Evolutionary conservation across 768 basidiomycete species (phyloP).

Genomic region (Trametes cinnabarina): DNA sequence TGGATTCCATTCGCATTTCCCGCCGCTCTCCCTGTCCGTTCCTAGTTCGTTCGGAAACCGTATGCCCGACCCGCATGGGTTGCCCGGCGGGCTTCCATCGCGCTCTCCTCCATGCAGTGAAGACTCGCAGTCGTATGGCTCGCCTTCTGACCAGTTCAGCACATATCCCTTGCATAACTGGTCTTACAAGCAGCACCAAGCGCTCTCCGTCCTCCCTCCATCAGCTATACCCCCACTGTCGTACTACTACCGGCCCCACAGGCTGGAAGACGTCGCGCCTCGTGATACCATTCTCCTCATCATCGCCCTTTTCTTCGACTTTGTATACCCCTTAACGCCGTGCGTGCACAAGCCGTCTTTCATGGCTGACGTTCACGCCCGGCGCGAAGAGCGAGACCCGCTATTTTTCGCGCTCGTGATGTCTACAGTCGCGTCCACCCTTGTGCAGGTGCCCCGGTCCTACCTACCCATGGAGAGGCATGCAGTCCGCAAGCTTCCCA

Average conservation of each 20-base stretch:
- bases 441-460: slow-evolving; percentile 84
- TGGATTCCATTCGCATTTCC: slow-evolving; percentile 58
- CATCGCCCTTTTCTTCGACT: slow-evolving; percentile 89
- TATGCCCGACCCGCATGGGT: slow-evolving; percentile 33
- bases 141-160: slow-evolving; percentile 54
- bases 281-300: slow-evolving; percentile 79
- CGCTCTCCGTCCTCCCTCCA: slow-evolving; percentile 45
- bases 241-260: slow-evolving; percentile 69
- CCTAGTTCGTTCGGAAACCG: slow-evolving; percentile 41
- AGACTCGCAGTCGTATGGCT: slow-evolving; percentile 37
- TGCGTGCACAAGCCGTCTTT: slow-evolving; percentile 90
- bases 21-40: slow-evolving; percentile 33
- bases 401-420: slow-evolving; percentile 90
- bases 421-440: slow-evolving; percentile 82
- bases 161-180: slow-evolving; percentile 68
- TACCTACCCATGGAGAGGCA: slow-evolving; percentile 86
- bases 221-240: slow-evolving; percentile 56
- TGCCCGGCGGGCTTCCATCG: slow-evolving; percentile 24
- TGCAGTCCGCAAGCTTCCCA: slow-evolving; percentile 80
- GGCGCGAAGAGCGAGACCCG: slow-evolving; percentile 82
- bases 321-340: slow-evolving; percentile 88
- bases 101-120: slow-evolving; percentile 42
- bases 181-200: slow-evolving; percentile 66
- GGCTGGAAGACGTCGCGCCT: slow-evolving; percentile 80
- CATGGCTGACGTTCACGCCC: slow-evolving; percentile 81